Percentiles rank a stretch among this genome's conserved stretches.
Evolutionary conservation across 2,329 filamentous ascomycete genomes (phyloP).

Genomic region (Zalaria obscura): DNA sequence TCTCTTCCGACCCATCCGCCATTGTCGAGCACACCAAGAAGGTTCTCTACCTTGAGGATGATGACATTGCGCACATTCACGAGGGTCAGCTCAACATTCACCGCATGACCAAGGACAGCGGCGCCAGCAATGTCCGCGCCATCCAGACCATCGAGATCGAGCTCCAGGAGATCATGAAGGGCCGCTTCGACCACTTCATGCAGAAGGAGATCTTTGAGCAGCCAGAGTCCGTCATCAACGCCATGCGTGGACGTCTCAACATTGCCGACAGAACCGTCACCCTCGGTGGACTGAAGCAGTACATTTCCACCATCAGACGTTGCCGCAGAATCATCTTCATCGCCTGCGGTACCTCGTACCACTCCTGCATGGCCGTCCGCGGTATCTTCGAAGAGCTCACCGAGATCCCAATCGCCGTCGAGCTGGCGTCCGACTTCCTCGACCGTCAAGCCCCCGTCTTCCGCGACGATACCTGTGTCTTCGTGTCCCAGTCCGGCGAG

Average conservation of each 20-base stretch:
- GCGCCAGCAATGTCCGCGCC: constrained; percentile 88
- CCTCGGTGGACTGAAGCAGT: constrained; percentile 86
- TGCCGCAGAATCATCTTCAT: constrained; percentile 98
- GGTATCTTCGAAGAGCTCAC: constrained; percentile 96
- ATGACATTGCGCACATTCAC: constrained; percentile 98
- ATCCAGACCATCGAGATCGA: constrained; percentile 98
- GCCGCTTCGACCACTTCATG: constrained; percentile 99
- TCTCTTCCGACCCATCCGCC: constrained; percentile 94
- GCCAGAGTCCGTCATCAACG: constrained; percentile 98
- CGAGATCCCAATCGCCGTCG: constrained; percentile 93
- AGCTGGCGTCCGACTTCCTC: constrained; percentile 95
- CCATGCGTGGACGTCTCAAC: constrained; percentile 97
- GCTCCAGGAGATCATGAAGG: constrained; percentile 99
- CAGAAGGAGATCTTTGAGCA: constrained; percentile 99
- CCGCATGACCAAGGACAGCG: constrained; percentile 91
- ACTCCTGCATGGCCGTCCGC: constrained; percentile 98
- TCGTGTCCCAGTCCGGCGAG: constrained; percentile 97
- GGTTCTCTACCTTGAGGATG: constrained; percentile 98
- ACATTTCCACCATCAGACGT: constrained; percentile 89
- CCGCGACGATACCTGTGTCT: constrained; percentile 97
- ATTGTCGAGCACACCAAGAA: constrained; percentile 99
- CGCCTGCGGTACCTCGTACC: constrained; percentile 94
- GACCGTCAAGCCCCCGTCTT: constrained; percentile 94
- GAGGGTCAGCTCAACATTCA: constrained; percentile 98
- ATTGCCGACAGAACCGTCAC: constrained; percentile 88